A percentile compares a stretch with the other conserved stretches of the same genome.
These are phyloP conservation scores for Malassezia pachydermatis DNA, from an alignment of 1,284 basidiomycete species.

Conservation along the genomic window DNA sequence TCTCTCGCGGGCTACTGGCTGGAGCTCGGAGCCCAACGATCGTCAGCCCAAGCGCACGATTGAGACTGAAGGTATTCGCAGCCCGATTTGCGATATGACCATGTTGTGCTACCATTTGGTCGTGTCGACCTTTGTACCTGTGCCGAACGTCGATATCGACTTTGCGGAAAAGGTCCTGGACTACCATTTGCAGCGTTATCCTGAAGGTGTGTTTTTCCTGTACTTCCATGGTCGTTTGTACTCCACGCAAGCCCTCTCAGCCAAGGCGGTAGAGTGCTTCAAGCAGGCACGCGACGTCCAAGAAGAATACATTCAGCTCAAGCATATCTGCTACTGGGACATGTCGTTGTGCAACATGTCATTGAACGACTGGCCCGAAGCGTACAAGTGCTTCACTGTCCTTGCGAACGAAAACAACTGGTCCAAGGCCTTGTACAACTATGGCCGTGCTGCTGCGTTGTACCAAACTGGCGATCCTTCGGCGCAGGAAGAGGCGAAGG, in stretches of 20 bases:
- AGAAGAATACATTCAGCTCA: conserved; percentile 44
- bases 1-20: conserved; percentile 33
- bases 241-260: conserved; percentile 39
- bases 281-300: conserved; percentile 39
- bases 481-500: conserved; percentile 23
- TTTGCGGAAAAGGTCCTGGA: conserved; percentile 46
- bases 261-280: conserved; percentile 38
- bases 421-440: conserved; percentile 46
- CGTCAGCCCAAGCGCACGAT: conserved; percentile 23
- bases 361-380: conserved; percentile 31
- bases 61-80: conserved; percentile 29
- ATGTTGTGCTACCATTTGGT: conserved; percentile 44
- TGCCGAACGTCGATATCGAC: conserved; percentile 41
- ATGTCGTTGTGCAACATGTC: conserved; percentile 43
- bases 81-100: conserved; percentile 42
- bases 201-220: conserved; percentile 45
- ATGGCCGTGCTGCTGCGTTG: conserved; percentile 33
- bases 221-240: conserved; percentile 47
- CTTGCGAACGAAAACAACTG: conserved; percentile 44
- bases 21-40: conserved; percentile 23
- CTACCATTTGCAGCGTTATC: conserved; percentile 43
- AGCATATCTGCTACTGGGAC: conserved; percentile 47
- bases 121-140: conserved; percentile 45
- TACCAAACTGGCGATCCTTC: conserved; percentile 24
- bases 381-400: conserved; percentile 30